Conservation (phyloP, 495 filamentous ascomycete species). For the Trichodelitschia bisporula region DNA sequence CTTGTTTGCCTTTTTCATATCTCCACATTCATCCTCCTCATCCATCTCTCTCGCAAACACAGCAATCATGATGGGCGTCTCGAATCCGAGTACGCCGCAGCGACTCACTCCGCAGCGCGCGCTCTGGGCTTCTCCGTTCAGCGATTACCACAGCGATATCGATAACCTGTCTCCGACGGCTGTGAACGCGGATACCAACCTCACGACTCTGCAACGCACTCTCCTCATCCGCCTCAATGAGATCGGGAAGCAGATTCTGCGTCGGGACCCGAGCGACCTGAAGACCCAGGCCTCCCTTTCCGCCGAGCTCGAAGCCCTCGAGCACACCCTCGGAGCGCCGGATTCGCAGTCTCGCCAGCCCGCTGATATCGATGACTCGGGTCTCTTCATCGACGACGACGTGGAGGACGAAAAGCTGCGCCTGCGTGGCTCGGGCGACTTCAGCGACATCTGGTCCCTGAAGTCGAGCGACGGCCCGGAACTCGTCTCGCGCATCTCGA, state of each 20-base stretch:
- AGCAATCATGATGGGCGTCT: too few species aligned
- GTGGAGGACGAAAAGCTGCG: too few species aligned
- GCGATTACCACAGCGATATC: conserved; percentile 14
- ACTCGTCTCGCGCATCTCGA: conserved; percentile 4
- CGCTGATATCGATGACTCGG: conserved; percentile 9
- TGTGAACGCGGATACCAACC: background rate
- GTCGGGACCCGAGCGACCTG: conserved; percentile 1
- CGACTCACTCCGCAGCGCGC: too few species aligned
- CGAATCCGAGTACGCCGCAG: too few species aligned
- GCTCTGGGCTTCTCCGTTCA: conserved; percentile 11
- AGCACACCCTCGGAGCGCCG: conserved; percentile 5
- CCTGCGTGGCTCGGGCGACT: too few species aligned
- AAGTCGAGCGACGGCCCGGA: conserved; percentile 2
- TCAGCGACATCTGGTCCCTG: background rate
- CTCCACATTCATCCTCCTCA: too few species aligned
- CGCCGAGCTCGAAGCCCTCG: conserved; percentile 5
- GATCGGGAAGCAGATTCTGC: conserved; percentile 3
- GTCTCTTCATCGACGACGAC: conserved; percentile 10
- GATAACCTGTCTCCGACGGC: background rate
- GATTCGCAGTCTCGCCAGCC: conserved; percentile 6
- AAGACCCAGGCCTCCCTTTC: background rate
- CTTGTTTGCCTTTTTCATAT: too few species aligned
- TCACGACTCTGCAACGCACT: background rate
- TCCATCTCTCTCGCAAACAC: too few species aligned
- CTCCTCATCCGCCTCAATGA: conserved; percentile 4